These are phyloP conservation scores for Stenocarpella maydis DNA, from an alignment of 2,329 filamentous ascomycete genomes.

Conservation along the genomic window DNA sequence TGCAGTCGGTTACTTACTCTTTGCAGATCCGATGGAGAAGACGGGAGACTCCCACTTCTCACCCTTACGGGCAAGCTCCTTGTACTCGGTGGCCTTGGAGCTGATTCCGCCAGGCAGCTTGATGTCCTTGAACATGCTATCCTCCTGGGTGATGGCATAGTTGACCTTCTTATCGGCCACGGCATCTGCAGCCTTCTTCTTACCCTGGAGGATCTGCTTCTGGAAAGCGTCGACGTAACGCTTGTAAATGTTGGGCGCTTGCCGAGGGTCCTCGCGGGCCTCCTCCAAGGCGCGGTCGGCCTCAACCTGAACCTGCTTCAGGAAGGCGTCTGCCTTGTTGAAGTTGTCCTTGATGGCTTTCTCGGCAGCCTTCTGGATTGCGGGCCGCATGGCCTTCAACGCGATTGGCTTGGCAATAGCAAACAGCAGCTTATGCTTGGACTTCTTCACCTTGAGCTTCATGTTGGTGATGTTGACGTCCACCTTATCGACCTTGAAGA, in stretches of 20 bases:
- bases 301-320: slow-evolving; percentile 83
- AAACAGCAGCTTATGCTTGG: slow-evolving; percentile 93
- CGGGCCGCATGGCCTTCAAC: slow-evolving; percentile 83
- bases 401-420: slow-evolving; percentile 85
- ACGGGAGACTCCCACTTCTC: slow-evolving; percentile 95
- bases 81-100: slow-evolving; percentile 93
- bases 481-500: slow-evolving; percentile 94
- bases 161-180: slow-evolving; percentile 78
- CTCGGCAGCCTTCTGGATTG: slow-evolving; percentile 86
- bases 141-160: slow-evolving; percentile 83
- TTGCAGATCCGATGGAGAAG: slow-evolving; percentile 84
- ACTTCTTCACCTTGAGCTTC: slow-evolving; percentile 90
- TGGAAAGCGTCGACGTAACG: slow-evolving; percentile 82
- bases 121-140: slow-evolving; percentile 89
- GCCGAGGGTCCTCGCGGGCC: slow-evolving; percentile 72
- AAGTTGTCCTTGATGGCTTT: slow-evolving; percentile 88
- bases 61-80: slow-evolving; percentile 84
- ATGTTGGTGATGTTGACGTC: slow-evolving; percentile 83
- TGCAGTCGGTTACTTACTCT: slow-evolving; percentile 46
- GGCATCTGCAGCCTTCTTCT: slow-evolving; percentile 75
- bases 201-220: slow-evolving; percentile 75
- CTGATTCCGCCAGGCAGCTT: slow-evolving; percentile 87
- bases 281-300: slow-evolving; percentile 76
- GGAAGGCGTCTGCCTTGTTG: slow-evolving; percentile 74
- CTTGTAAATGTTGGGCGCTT: slow-evolving; percentile 83